phyloP scores from a whole-genome alignment of 2,329 filamentous ascomycete species.

The Colletotrichum sp. region DNA sequence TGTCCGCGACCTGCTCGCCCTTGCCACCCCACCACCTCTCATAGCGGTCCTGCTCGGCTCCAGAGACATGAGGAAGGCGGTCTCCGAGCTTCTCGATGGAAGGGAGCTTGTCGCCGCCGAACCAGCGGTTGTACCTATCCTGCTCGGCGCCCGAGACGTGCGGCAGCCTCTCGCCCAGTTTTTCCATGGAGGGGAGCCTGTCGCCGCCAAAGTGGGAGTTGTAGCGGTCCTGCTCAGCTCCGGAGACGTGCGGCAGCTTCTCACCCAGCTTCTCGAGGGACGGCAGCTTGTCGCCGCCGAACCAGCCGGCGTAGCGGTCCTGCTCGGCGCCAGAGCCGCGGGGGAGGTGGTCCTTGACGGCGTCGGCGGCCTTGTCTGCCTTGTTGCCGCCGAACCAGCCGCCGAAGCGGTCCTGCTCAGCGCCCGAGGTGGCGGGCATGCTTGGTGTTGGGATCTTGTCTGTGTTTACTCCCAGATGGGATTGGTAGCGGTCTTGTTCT shows the following conservation, averaged over 20 bases:
- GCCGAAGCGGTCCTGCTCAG: conserved; percentile 12
- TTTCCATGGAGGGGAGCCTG: not conserved
- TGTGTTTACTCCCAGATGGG: conserved; percentile 18
- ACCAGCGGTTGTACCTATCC: conserved; percentile 23
- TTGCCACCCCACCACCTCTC: conserved; percentile 7
- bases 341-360: conserved; percentile 14
- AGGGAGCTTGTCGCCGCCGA: conserved; percentile 18
- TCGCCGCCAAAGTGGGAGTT: conserved; percentile 25
- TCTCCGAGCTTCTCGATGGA: not conserved
- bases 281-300: conserved; percentile 20
- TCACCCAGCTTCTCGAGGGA: not conserved
- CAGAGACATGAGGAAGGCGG: conserved; percentile 11
- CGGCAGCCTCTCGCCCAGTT: conserved; percentile 6
- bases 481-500: conserved; percentile 24
- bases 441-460: conserved; percentile 8
- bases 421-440: conserved; percentile 13
- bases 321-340: conserved; percentile 24
- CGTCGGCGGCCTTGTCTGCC: conserved; percentile 1
- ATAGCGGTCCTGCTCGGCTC: conserved; percentile 25
- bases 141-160: conserved; percentile 19
- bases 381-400: conserved; percentile 14
- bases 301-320: conserved; percentile 26
- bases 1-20: not conserved
- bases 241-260: conserved; percentile 12
- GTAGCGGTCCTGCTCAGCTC: conserved; percentile 28